A percentile compares a stretch with the other conserved stretches of the same genome.
phyloP scores from a whole-genome alignment of 805 yeast species.

The Cyberlindnera xishuangbannaensis region DNA sequence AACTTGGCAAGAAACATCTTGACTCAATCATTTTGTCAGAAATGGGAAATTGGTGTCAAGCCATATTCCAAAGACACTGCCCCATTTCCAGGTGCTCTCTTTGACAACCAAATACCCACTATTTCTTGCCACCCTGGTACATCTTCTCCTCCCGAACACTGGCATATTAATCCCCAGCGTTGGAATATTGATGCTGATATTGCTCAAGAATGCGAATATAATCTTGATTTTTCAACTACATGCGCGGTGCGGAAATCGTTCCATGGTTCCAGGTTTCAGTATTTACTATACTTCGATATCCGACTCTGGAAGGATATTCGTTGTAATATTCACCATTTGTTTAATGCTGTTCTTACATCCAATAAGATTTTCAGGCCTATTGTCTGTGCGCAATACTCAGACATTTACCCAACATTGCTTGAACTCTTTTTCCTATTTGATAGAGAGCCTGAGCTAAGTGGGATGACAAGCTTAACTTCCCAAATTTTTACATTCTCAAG shows the following conservation, averaged over 20 bases:
- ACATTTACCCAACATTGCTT: conserved; percentile 69
- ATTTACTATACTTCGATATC: conserved; percentile 52
- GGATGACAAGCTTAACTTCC: conserved; percentile 65
- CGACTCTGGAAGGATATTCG: conserved; percentile 67
- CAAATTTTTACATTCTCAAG: conserved; percentile 78
- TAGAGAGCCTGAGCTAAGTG: conserved; percentile 72
- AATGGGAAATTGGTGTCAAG: conserved; percentile 54
- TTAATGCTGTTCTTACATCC: conserved; percentile 58
- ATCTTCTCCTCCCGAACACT: conserved; percentile 20
- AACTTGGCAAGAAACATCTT: conserved; percentile 42
- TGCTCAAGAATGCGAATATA: conserved; percentile 43
- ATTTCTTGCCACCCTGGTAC: conserved; percentile 1
- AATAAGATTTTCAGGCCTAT: conserved; percentile 49
- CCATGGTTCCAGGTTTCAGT: conserved; percentile 38
- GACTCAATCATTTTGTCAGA: conserved; percentile 51
- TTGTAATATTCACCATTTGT: conserved; percentile 52
- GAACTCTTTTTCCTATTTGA: conserved; percentile 66
- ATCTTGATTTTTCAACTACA: conserved; percentile 10
- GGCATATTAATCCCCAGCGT: conserved; percentile 34
- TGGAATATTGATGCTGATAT: conserved; percentile 44
- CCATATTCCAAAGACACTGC: conserved; percentile 1
- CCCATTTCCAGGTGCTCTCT: conserved; percentile 8
- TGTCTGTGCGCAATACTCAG: conserved; percentile 77
- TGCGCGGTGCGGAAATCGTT: conserved; percentile 1
- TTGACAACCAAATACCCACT: conserved; percentile 15